A percentile compares a stretch with the other conserved stretches of the same genome.
These are phyloP conservation scores for Boletellus sp. DNA, from an alignment of 1,284 basidiomycete species.

Conservation along the genomic window DNA sequence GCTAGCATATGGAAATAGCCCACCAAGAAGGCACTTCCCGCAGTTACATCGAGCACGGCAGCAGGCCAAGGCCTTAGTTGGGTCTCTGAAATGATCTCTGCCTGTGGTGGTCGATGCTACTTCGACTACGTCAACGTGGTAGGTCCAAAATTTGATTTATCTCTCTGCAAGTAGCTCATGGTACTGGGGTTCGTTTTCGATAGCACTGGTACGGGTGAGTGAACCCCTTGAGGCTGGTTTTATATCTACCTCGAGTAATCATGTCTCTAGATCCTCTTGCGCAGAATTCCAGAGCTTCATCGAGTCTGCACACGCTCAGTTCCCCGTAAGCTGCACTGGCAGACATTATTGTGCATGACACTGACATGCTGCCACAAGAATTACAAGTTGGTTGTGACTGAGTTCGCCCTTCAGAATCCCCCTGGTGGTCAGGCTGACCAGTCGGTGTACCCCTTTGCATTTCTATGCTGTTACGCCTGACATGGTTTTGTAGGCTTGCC, in stretches of 20 bases:
- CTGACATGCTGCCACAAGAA: constrained; percentile 12
- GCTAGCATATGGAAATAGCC: constrained; percentile 17
- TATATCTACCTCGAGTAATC: neutral
- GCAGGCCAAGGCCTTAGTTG: constrained; percentile 33
- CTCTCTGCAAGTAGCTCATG: neutral
- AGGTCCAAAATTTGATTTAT: neutral
- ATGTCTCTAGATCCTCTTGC: constrained; percentile 19
- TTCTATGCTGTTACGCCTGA: constrained; percentile 3
- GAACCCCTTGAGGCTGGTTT: neutral
- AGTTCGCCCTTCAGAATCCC: constrained; percentile 34
- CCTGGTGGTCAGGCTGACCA: constrained; percentile 33
- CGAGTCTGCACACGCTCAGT: constrained; percentile 26
- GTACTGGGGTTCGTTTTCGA: neutral
- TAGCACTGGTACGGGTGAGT: constrained; percentile 36
- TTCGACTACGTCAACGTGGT: constrained; percentile 35
- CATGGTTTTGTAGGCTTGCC: constrained; percentile 14
- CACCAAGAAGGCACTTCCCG: constrained; percentile 35
- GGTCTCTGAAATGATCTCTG: constrained; percentile 34
- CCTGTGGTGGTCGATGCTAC: constrained; percentile 31
- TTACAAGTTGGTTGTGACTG: constrained; percentile 26
- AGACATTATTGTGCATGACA: neutral
- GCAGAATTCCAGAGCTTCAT: constrained; percentile 28
- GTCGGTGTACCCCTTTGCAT: constrained; percentile 15
- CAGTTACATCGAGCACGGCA: constrained; percentile 29
- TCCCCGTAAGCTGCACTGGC: constrained; percentile 22